These are phyloP conservation scores for Coniochaeta hoffmannii DNA, from an alignment of 2,329 filamentous ascomycete species.

Conservation along the genomic window DNA sequence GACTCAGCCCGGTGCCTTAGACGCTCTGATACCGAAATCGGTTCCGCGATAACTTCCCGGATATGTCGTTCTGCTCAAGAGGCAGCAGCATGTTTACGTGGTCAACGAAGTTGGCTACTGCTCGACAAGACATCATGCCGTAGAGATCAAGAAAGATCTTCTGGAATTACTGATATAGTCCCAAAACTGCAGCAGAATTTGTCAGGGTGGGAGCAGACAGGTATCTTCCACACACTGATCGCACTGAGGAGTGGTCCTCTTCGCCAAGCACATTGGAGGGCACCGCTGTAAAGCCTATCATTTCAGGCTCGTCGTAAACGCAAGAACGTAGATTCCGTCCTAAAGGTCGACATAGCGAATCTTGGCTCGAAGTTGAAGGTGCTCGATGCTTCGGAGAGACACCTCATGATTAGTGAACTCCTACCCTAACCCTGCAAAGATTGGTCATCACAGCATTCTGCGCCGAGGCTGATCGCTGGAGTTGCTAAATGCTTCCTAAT, in stretches of 20 bases:
- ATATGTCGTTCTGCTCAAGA: background rate
- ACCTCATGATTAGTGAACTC: background rate
- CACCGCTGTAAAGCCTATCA: too few relatives aligned
- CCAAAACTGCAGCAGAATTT: too few relatives aligned
- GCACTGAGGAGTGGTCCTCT: too few relatives aligned
- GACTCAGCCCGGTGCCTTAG: background rate
- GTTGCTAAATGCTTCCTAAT: background rate
- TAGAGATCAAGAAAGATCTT: background rate
- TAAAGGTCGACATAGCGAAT: background rate
- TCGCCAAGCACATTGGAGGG: too few relatives aligned
- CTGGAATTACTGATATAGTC: background rate
- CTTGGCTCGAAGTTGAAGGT: background rate
- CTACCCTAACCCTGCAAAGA: background rate
- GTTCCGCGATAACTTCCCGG: background rate
- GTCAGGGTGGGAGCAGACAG: too few relatives aligned
- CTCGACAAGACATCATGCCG: background rate
- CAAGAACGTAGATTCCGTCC: too few relatives aligned
- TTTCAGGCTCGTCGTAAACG: too few relatives aligned
- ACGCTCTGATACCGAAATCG: background rate
- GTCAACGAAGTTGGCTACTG: background rate
- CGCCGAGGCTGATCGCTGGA: background rate
- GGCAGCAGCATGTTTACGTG: background rate
- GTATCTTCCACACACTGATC: too few relatives aligned
- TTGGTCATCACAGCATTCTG: background rate
- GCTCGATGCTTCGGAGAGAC: background rate